phyloP scores from a whole-genome alignment of 371 early-diverging fungal genomes.

The Apophysomyces elegans region DNA sequence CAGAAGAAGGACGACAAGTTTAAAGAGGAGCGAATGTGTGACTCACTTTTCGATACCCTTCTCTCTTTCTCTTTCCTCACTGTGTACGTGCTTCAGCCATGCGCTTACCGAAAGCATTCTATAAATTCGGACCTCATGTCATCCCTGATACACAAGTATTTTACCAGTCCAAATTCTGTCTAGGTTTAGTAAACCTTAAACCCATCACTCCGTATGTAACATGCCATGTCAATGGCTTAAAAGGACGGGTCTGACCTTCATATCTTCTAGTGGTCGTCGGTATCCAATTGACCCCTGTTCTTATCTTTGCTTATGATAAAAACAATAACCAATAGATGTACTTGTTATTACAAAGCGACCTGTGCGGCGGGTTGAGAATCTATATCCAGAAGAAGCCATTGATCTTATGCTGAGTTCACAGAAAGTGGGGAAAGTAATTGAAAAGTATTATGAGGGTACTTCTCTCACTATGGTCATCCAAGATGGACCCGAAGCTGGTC shows the following conservation, averaged over 20 bases:
- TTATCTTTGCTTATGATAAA: too few relatives aligned
- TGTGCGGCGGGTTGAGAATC: conserved; percentile 73
- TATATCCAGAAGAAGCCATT: conserved; percentile 72
- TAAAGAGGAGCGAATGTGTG: neutral
- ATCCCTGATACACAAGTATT: conserved; percentile 77
- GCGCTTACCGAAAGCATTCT: conserved; percentile 17
- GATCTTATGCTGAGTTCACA: conserved; percentile 86
- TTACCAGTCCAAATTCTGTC: conserved; percentile 64
- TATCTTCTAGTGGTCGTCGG: conserved; percentile 15
- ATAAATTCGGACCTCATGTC: conserved; percentile 65
- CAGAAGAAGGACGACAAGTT: neutral
- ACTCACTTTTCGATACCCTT: conserved; percentile 13
- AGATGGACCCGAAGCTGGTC: conserved; percentile 90
- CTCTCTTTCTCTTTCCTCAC: conserved; percentile 14
- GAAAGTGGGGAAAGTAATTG: conserved; percentile 74
- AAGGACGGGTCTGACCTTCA: neutral
- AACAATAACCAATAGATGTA: conserved; percentile 63
- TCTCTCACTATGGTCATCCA: conserved; percentile 80
- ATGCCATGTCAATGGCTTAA: neutral
- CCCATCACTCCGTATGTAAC: conserved; percentile 75
- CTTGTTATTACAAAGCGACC: conserved; percentile 74
- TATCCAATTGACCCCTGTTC: too few relatives aligned
- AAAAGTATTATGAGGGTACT: conserved; percentile 71
- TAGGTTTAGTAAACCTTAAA: conserved; percentile 89
- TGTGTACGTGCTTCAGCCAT: neutral